Percentiles rank a stretch among this genome's conserved stretches.
Conservation (phyloP, 1,139 yeast genomes). For the Taiozyma sp. region DNA sequence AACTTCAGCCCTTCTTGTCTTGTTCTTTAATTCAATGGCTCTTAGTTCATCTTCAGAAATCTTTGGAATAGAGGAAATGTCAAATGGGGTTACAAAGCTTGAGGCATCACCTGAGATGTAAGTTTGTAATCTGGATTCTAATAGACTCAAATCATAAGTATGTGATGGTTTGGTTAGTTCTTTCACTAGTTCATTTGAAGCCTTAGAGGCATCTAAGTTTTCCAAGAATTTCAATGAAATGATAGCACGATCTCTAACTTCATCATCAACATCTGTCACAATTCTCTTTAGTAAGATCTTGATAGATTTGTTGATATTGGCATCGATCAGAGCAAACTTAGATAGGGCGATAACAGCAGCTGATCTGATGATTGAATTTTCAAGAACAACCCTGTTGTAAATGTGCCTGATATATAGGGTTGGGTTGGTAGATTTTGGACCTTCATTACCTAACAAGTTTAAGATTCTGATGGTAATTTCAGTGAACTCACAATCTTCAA, state of each 20-base stretch:
- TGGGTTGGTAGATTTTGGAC: conserved; percentile 84
- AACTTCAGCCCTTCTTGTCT: conserved; percentile 30
- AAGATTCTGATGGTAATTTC: conserved; percentile 88
- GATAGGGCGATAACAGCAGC: conserved; percentile 93
- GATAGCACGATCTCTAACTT: conserved; percentile 97
- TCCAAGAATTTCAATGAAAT: conserved; percentile 69
- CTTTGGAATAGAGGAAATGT: conserved; percentile 52
- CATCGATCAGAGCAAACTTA: conserved; percentile 80
- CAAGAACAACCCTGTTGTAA: conserved; percentile 93
- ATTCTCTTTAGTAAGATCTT: conserved; percentile 77
- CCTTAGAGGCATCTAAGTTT: conserved; percentile 38
- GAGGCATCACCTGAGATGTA: conserved; percentile 65
- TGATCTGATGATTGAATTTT: conserved; percentile 90
- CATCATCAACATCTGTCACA: conserved; percentile 87
- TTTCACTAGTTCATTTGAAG: conserved; percentile 33
- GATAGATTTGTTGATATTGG: conserved; percentile 63
- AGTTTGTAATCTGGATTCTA: conserved; percentile 71
- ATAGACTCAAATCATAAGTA: conserved; percentile 66
- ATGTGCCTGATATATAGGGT: conserved; percentile 93
- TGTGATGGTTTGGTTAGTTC: conserved; percentile 62
- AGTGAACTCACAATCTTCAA: conserved; percentile 96
- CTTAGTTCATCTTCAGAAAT: conserved; percentile 49
- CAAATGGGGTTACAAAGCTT: conserved; percentile 64
- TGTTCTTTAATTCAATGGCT: conserved; percentile 41
- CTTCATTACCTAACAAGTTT: conserved; percentile 90